phyloP scores from a whole-genome alignment of 495 filamentous ascomycete species.

The Apiosordaria backusii region DNA sequence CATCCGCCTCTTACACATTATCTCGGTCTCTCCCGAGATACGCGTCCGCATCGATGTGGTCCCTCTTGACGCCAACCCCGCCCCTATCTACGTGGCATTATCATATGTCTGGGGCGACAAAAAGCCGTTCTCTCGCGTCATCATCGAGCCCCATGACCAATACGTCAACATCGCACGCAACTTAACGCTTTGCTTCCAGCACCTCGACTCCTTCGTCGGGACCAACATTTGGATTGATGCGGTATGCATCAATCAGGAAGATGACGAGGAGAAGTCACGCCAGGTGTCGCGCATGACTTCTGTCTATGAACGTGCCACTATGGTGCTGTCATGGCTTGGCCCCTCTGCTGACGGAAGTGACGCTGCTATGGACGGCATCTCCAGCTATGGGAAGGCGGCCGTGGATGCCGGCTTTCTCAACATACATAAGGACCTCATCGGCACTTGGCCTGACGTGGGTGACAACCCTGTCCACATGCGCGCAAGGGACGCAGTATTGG shows the following conservation, averaged over 20 bases:
- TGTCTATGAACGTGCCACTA: neutral
- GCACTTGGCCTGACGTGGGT: slow-evolving; percentile 9
- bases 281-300: neutral
- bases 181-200: neutral
- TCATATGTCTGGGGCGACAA: slow-evolving; percentile 11
- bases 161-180: neutral
- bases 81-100: slow-evolving; percentile 3
- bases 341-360: neutral
- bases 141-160: neutral
- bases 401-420: slow-evolving; percentile 3
- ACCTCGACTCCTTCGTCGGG: neutral
- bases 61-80: neutral
- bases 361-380: neutral
- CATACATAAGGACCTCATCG: neutral
- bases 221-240: neutral
- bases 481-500: neutral
- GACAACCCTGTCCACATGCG: neutral
- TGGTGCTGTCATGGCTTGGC: neutral
- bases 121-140: neutral
- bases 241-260: neutral
- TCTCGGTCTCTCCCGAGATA: slow-evolving; percentile 7
- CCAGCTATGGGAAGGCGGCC: slow-evolving; percentile 1
- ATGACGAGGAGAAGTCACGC: neutral
- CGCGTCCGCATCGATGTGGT: slow-evolving; percentile 7
- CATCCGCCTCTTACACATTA: slow-evolving; percentile 11